Base-by-base conservation (phyloP, 441 rosid genomes). In the Mallotus japonicus region DNA sequence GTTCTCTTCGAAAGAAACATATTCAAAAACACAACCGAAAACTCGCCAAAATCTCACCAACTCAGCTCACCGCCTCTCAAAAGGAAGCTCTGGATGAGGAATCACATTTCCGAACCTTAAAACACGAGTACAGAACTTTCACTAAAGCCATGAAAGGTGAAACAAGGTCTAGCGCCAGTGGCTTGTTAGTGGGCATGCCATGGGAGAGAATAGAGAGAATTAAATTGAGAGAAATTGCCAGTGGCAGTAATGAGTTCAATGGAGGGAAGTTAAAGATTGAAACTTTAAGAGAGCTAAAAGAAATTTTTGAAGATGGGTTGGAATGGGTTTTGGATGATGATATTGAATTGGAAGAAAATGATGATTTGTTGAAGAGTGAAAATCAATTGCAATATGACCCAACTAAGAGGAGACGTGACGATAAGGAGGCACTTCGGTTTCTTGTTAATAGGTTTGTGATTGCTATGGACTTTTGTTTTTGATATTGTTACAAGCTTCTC, bases 191-290 rank as follows among this genome's bases (percentile, higher is more conserved):
- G 53, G 99, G 95, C 66, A 86, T 83, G 82, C 99, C 97, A 9
- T 94, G 99, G 97, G 97, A 94, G 81, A 84, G 90, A 73, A 82
- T 90, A 32, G 97, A 90, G 83, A 86, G 67, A 65, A 83, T 84
- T 69, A 79, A 76, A 68, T 57, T 92, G 76, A 83, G 76, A 66
- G 95, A 90, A 82, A 83, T 87, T 37, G 89, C 88, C 8, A 73
- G 85, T 6, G 79, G 78, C n/a, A 76, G 80, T 67, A 83, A 79
- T 55, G 93, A 86, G 71, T 83, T 80, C 15, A 65, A 64, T 71
- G 89, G 86, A 16, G 83, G 80, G 66, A 73, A 76, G 60, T 54
- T 82, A 81, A 87, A 83, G 78, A 85, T 51, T 32, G 89, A 85
- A 82, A 85, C 83, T 73, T 83, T 95, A 67, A 85, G 76, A 70